Evolutionary conservation across 306 rosid species (phyloP), one percentile per base, ranked within the genome.

Genomic region (Castanea sativa): DNA sequence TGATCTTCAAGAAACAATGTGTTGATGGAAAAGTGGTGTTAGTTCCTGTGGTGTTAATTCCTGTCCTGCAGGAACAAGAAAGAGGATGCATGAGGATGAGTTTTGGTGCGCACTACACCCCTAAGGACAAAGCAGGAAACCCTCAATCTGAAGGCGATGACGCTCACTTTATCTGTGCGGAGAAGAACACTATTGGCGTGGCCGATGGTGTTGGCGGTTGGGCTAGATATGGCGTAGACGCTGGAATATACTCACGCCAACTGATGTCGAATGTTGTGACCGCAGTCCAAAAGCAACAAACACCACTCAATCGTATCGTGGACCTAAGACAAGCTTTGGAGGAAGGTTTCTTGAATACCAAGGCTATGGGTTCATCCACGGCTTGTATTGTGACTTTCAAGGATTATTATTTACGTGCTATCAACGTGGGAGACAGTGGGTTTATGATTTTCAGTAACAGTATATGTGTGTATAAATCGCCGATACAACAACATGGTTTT

Each of bases 401-500:
- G 3, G 49, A 23, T 19, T 55, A 74, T n/a, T 10, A 27, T 0
- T 21, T 83, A 29, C 59, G 23, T 16, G 41, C 74, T 13, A 71
- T 55, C 14, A 83, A 71, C 5, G 23, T 79, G n/a, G 86, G 80
- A 16, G 78, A 74, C 30, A 79, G 75, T 63, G 80, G 83, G 10
- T 79, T 83, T 61, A 41, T 83, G 71, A n/a, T 83, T 14, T 79
- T 83, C 69, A 73, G 84, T 23, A 18, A 64, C 45, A 55, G 61
- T 14, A 63, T 16, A 64, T n/a, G 64, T 2, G 1, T 64, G 4
- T 69, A 20, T 55, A 57, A 32, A 15, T 83, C 87, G 8, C 60
- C 0, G 20, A 15, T 21, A 18, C 80, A 75, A 16, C 81, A 75
- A 5, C 63, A 19, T 10, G 3, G 27, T 0, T 77, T 78, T 43